These are phyloP conservation scores for Coemansia sp. DNA, from an alignment of 192 early-diverging fungal species.

Conservation along the genomic window DNA sequence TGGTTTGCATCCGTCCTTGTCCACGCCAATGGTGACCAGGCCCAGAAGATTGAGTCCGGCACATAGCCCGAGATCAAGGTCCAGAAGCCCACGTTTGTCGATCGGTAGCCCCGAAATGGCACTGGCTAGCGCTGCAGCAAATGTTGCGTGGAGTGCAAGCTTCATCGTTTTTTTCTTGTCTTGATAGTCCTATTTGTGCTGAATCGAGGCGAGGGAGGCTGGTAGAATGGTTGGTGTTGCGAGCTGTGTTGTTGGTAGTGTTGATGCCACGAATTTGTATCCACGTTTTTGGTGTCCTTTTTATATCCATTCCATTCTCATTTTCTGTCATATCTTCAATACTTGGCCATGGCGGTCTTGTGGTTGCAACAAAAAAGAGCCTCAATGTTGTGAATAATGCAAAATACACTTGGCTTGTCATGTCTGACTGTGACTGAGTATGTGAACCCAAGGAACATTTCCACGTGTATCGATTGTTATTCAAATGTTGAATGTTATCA, in stretches of 20 bases:
- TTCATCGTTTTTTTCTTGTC: slow-evolving; percentile 17
- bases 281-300: neutral
- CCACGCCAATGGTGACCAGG: slow-evolving; percentile 27
- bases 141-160: slow-evolving; percentile 12
- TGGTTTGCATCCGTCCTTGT: slow-evolving; percentile 21
- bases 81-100: slow-evolving; percentile 22
- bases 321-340: neutral
- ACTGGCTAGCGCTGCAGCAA: slow-evolving; percentile 12
- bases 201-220: neutral
- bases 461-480: slow-evolving; percentile 4
- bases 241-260: too few relatives aligned
- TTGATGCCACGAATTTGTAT: too few relatives aligned
- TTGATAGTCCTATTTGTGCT: neutral
- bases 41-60: slow-evolving; percentile 30
- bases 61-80: slow-evolving; percentile 39
- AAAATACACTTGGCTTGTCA: neutral
- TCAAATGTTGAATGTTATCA: neutral
- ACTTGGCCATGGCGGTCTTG: neutral
- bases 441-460: neutral
- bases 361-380: neutral
- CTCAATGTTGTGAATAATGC: neutral
- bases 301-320: neutral
- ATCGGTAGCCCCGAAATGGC: neutral
- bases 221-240: too few relatives aligned
- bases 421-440: neutral